Conservation (phyloP, 2,329 filamentous ascomycete genomes). For the Clonostachys solani region DNA sequence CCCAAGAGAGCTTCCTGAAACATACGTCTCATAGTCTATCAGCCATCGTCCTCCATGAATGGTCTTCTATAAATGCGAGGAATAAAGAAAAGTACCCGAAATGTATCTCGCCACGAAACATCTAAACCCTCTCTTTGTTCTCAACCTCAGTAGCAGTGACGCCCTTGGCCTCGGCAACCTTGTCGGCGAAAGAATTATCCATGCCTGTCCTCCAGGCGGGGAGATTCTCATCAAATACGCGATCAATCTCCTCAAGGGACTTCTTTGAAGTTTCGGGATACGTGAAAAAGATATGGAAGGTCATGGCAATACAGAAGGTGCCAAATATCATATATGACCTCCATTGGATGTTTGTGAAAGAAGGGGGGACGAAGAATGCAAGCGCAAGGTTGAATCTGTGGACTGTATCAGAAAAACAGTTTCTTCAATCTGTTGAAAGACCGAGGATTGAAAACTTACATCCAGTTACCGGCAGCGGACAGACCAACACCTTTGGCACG, state of each 20-base stretch:
- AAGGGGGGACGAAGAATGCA: conserved; percentile 29
- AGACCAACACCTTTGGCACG: conserved; percentile 50
- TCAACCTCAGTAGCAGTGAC: not conserved
- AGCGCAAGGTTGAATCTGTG: conserved; percentile 30
- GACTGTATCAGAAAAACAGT: not conserved
- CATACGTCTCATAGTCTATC: no score
- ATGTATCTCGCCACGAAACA: no score
- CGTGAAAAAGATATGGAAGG: conserved; percentile 37
- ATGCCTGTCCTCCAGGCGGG: conserved; percentile 3
- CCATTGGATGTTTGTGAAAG: conserved; percentile 39
- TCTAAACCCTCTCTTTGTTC: not conserved
- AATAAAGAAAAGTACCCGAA: no score
- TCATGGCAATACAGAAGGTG: conserved; percentile 35
- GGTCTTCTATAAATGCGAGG: no score
- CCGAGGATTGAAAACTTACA: conserved; percentile 23
- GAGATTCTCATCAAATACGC: conserved; percentile 15
- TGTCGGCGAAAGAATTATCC: conserved; percentile 1
- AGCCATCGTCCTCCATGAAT: no score
- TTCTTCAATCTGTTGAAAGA: not conserved
- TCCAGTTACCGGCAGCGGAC: conserved; percentile 39
- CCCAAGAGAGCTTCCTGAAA: no score
- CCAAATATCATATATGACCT: conserved; percentile 40
- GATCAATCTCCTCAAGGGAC: conserved; percentile 59
- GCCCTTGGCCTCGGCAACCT: not conserved
- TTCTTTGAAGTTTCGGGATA: conserved; percentile 41